phyloP scores from a whole-genome alignment of 768 basidiomycete genomes.

The Pisolithus sp. region DNA sequence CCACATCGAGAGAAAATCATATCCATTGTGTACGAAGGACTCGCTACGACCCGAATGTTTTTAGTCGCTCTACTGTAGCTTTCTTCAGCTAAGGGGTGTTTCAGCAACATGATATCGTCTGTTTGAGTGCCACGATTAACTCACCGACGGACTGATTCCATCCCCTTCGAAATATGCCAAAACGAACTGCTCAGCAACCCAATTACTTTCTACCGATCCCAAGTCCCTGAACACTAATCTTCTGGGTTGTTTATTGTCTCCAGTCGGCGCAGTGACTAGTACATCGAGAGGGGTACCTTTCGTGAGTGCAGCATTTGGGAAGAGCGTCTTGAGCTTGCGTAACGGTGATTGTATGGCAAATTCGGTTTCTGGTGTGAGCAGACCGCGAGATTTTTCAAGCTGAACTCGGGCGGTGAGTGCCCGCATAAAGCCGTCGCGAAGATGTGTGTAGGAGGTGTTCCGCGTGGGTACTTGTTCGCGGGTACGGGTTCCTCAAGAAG shows the following conservation, averaged over 20 bases:
- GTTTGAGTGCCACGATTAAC: conserved; percentile 17
- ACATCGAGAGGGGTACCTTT: conserved; percentile 69
- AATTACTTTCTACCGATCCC: conserved; percentile 63
- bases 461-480: conserved; percentile 63
- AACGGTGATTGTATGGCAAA: conserved; percentile 53
- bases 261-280: conserved; percentile 50
- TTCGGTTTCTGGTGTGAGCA: conserved; percentile 55
- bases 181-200: conserved; percentile 70
- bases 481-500: too few species aligned
- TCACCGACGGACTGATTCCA: conserved; percentile 65
- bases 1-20: too few species aligned
- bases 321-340: conserved; percentile 67
- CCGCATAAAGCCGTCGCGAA: conserved; percentile 79
- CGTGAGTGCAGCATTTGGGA: conserved; percentile 61
- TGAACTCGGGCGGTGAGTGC: conserved; percentile 58
- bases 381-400: conserved; percentile 43
- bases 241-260: conserved; percentile 40
- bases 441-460: conserved; percentile 67
- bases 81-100: conserved; percentile 22
- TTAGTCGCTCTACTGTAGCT: conserved; percentile 18
- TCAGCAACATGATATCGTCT: neutral
- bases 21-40: neutral
- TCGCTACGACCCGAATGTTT: neutral
- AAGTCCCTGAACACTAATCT: conserved; percentile 64
- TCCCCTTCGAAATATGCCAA: conserved; percentile 69